Base-by-base conservation (phyloP, 768 basidiomycete genomes). In the Serendipita sp. region DNA sequence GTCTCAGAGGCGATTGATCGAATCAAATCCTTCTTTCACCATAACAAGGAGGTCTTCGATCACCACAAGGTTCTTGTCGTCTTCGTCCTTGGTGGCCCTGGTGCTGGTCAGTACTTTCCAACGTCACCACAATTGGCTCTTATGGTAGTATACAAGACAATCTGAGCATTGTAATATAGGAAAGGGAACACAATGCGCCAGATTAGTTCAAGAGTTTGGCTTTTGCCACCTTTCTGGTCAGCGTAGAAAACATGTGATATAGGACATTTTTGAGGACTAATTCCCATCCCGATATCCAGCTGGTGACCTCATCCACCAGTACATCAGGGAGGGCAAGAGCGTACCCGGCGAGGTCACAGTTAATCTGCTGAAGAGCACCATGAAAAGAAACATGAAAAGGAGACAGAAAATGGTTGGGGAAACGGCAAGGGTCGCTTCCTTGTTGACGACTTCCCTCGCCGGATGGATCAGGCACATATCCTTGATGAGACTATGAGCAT, bases 311-410 rank as follows among this genome's bases (percentile, higher is more conserved):
- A 99, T 98, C 73, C 85, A 82, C 68, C 85, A 81, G 13, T 89
- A 85, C 77, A 98, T 99, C 73, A 82, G 79, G 63, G 94, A 93
- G 75, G 96, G 96, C 54, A 83, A 77, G 66, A 94, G 98, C 71
- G 96, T 98, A 8, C 95, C 96, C 11, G 90, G 89, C 86, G 88
- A 96, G 73, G 89, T 99, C 66, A 99, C 96, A 35, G 83, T 98
- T 74, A 94, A 92, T 75, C 84, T 99, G 32, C 80, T 99, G 68
- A 85, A 95, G 78, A 92, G 88, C 71, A 93, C 95, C 4, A 98
- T 99, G 89, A 70, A 73, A 28, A 63, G 48, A 69, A 75, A 37
- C 75, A 80, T 70, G 70, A 70, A 18, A 74, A 72, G 58, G 65
- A 74, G 0, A 77, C 78, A 10, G 76, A 78, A 4, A 51, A 54